Base-by-base conservation (phyloP, 192 early-diverging fungal genomes). In the Spizellomyces punctatus region DNA sequence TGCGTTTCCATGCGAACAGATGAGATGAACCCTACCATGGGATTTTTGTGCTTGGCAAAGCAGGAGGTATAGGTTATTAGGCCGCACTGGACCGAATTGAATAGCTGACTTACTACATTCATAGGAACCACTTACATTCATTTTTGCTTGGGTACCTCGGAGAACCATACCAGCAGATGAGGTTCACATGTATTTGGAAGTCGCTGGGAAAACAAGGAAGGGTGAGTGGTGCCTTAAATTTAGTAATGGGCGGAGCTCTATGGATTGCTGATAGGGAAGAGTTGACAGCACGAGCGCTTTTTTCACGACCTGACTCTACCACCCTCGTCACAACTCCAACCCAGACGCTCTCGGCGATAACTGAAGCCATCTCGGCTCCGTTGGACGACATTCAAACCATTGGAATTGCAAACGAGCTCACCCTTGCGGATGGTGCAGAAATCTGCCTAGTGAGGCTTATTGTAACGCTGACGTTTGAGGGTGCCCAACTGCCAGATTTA, bases 111-210 rank as follows among this genome's bases (percentile, higher is more conserved):
- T 10, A 56, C 14, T 41, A 4, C 17, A 17, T 63, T 36, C 3
- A 43, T 49, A 71, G 69, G 63, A 66, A 9, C 16, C 8, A 9
- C 8, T 14, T 16, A 2, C 10, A 43, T 8, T 21, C 43, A 8
- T 66, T 6, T 60, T 75, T 42, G 73, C 66, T 41, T 79, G 74
- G 70, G 46, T 79, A 14, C 74, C 78, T 6, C 69, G 63, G n/a
- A 45, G 46, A 12, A 61, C 46, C 27, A 76, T 80, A 42, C 58
- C 58, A 7, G 14, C 46, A 10, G 58, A 19, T 0, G 71, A 76
- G 8, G 44, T 77, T 19, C 19, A 61, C 16, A 43, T 58, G n/a
- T 76, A 74, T 60, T 44, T 47, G n/a, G 63, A 69, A 6, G 70
- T 77, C 9, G 79, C 68, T 10, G 66, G 66, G 41, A 46, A 48